These are phyloP conservation scores for Neurospora sp. DNA, from an alignment of 495 filamentous ascomycete species.

Conservation along the genomic window DNA sequence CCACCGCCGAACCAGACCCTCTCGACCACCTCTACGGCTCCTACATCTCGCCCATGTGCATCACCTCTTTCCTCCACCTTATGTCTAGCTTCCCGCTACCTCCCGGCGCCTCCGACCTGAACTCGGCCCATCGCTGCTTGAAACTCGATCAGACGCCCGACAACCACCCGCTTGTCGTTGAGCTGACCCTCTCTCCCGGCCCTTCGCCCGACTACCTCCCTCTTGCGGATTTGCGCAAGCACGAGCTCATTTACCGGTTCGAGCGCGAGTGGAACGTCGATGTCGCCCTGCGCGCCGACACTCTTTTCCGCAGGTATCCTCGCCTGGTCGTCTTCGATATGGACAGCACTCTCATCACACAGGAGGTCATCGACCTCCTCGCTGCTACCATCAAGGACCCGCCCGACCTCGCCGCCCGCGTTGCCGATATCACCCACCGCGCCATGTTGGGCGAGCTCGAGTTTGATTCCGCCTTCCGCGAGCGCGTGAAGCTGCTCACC, in stretches of 20 bases:
- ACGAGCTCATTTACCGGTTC: slow-evolving; percentile 72
- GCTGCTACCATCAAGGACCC: slow-evolving; percentile 56
- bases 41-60: slow-evolving; percentile 66
- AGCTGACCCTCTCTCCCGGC: slow-evolving; percentile 58
- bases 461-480: slow-evolving; percentile 70
- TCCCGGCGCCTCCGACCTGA: slow-evolving; percentile 44
- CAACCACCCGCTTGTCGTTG: slow-evolving; percentile 53
- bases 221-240: slow-evolving; percentile 58
- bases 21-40: slow-evolving; percentile 69
- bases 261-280: slow-evolving; percentile 85
- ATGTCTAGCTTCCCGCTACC: slow-evolving; percentile 56
- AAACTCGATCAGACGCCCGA: slow-evolving; percentile 37
- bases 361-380: slow-evolving; percentile 94
- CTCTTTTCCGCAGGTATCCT: slow-evolving; percentile 63
- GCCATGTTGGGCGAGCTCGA: slow-evolving; percentile 98
- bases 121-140: slow-evolving; percentile 61
- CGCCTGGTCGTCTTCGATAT: slow-evolving; percentile 91
- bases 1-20: slow-evolving; percentile 49
- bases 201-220: slow-evolving; percentile 58
- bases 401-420: slow-evolving; percentile 47
- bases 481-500: slow-evolving; percentile 68
- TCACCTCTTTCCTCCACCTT: slow-evolving; percentile 72
- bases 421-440: slow-evolving; percentile 68
- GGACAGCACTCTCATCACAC: slow-evolving; percentile 91
- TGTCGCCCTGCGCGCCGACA: slow-evolving; percentile 60